Evolutionary conservation across 768 basidiomycete species (phyloP), one percentile per base, ranked within the genome.

Genomic region (Phaffia australis): DNA sequence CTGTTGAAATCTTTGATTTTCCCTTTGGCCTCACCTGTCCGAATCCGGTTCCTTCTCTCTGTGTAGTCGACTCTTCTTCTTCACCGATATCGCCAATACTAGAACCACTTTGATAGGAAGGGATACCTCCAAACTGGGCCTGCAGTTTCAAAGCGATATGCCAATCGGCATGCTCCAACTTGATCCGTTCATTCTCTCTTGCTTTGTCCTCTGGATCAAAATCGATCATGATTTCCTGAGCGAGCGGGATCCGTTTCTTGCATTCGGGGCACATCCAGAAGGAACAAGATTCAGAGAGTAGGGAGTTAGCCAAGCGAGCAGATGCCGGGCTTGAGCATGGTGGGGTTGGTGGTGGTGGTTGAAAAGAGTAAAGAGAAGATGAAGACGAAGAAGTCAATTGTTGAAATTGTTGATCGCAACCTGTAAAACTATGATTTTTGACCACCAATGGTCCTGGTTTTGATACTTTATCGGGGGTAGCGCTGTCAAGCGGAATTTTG

Each of bases 121-220:
- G 6, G 11, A 5, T 11, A 11, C 35, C 35, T 42, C 35, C 35
- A 42, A 42, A 42, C 54, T 57, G 51, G 7, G 56, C 60, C 29
- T 67, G 60, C 4, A 67, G 46, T 8, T 50, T 52, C 42, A 56
- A 32, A 2, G 66, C 66, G 14, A 67, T 16, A 23, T 67, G 66
- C 60, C 55, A 60, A 25, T 67, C 66, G 15, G 25, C 29, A 27
- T 67, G 66, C 60, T 67, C 66, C 46, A 29, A 56, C 55, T 56
- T 55, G 16, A 67, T 35, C n/a, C 66, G 51, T 0, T 62, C 66
- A 32, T 63, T 63, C 52, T 46, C 32, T 27, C 7, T 27, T 42
- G 15, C 19, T 23, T 27, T 42, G 18, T 55, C 48, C 46, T 32
- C 25, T 30, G 55, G 55, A 15, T 35, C 42, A 47, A 56, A 25